Conservation (phyloP, 768 basidiomycete genomes). For the Cystofilobasidium capitatum region DNA sequence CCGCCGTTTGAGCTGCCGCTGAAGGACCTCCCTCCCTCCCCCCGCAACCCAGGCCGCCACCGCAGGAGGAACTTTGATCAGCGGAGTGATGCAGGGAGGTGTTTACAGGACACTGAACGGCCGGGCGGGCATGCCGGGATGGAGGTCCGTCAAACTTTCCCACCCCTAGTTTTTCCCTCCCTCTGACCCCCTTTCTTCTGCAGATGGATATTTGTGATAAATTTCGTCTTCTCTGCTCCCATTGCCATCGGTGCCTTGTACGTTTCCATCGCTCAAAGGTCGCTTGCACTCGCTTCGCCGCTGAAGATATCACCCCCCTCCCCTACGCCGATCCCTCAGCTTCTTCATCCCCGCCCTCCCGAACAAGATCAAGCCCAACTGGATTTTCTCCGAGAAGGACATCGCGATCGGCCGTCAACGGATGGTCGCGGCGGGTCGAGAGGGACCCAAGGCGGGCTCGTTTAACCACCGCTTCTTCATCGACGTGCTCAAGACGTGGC, state of each 20-base stretch:
- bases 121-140: background rate
- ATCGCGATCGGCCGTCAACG: conserved; percentile 3
- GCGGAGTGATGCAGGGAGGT: background rate
- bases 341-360: conserved; percentile 17
- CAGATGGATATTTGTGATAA: conserved; percentile 6
- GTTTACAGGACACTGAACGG: background rate
- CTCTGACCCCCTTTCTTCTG: no score
- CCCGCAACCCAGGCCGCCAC: background rate
- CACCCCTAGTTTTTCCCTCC: no score
- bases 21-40: background rate
- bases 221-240: background rate
- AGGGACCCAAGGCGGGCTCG: background rate
- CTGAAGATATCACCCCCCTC: no score
- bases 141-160: background rate
- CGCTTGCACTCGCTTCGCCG: background rate
- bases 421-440: background rate
- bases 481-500: background rate
- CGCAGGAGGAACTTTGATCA: background rate
- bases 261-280: no score
- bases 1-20: background rate
- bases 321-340: no score
- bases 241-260: conserved; percentile 4
- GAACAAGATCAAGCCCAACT: background rate
- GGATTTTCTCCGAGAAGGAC: conserved; percentile 7
- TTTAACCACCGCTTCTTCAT: background rate